A percentile compares a stretch with the other conserved stretches of the same genome.
Conservation (phyloP, 331 rosid genomes). For the Acacia concinna region DNA sequence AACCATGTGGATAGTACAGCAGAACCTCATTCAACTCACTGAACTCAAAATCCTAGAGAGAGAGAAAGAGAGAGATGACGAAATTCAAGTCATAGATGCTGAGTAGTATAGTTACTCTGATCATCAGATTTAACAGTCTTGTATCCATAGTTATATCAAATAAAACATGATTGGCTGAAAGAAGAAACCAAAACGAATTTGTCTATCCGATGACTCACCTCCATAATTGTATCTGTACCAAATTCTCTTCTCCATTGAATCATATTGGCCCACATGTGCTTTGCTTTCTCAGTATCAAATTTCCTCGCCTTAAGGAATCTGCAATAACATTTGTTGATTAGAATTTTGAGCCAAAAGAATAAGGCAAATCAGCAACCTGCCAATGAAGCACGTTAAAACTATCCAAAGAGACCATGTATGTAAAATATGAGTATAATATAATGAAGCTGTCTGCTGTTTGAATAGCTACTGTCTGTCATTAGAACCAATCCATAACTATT, state of each 20-base stretch:
- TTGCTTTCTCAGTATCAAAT: constrained; percentile 84
- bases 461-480: neutral
- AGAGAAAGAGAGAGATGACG: neutral
- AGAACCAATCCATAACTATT: constrained; percentile 10
- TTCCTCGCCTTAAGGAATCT: constrained; percentile 92
- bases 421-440: neutral
- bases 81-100: constrained; percentile 5
- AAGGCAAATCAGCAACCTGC: constrained; percentile 22
- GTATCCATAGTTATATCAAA: constrained; percentile 7
- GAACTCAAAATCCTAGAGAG: constrained; percentile 77
- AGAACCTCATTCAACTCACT: constrained; percentile 71
- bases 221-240: constrained; percentile 82
- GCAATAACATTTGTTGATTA: constrained; percentile 25
- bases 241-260: constrained; percentile 89
- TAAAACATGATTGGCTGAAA: constrained; percentile 16
- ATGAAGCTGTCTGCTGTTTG: neutral
- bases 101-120: neutral
- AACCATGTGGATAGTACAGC: constrained; percentile 79
- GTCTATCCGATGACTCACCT: constrained; percentile 47
- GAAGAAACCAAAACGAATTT: constrained; percentile 26
- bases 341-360: constrained; percentile 10
- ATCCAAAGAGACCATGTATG: neutral
- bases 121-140: neutral
- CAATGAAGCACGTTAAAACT: constrained; percentile 17
- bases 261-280: constrained; percentile 93